Evolutionary conservation across 2,329 filamentous ascomycete species (phyloP).

Genomic region (Cladosporium sp.): DNA sequence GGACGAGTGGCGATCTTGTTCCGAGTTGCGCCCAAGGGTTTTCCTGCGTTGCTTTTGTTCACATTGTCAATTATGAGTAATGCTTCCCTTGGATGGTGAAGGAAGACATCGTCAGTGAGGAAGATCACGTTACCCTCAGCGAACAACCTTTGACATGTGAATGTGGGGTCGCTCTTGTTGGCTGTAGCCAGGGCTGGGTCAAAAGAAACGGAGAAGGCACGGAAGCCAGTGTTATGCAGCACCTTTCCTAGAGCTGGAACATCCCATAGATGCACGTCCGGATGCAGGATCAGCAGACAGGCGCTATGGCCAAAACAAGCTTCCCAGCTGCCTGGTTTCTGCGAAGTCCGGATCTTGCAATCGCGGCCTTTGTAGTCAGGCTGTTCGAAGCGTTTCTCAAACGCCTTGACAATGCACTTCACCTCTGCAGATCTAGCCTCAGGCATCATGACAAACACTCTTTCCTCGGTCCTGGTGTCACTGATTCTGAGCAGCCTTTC

Average conservation of each 20-base stretch:
- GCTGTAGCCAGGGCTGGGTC: conserved; percentile 17
- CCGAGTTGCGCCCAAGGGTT: conserved; percentile 20
- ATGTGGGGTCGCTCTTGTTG: conserved; percentile 17
- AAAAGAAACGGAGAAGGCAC: conserved; percentile 34
- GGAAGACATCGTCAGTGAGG: conserved; percentile 42
- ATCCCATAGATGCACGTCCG: conserved; percentile 31
- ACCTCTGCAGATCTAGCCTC: conserved; percentile 17
- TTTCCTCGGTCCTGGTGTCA: conserved; percentile 9
- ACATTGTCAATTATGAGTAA: conserved; percentile 35
- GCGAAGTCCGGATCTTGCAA: conserved; percentile 24
- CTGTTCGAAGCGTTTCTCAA: conserved; percentile 14
- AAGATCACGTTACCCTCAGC: conserved; percentile 37
- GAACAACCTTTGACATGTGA: conserved; percentile 31
- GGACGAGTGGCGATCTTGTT: conserved; percentile 27
- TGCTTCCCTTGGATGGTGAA: conserved; percentile 35
- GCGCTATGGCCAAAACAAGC: neutral
- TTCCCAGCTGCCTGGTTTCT: conserved; percentile 23
- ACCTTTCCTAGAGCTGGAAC: conserved; percentile 32
- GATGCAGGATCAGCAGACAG: conserved; percentile 26
- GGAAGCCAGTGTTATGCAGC: conserved; percentile 24
- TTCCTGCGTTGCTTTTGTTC: conserved; percentile 27
- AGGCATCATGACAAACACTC: conserved; percentile 28
- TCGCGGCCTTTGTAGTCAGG: conserved; percentile 6
- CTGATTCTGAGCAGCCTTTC: conserved; percentile 10
- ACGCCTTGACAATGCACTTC: conserved; percentile 17